Evolutionary conservation across 768 basidiomycete genomes (phyloP).

Genomic region (Mrakia frigida): DNA sequence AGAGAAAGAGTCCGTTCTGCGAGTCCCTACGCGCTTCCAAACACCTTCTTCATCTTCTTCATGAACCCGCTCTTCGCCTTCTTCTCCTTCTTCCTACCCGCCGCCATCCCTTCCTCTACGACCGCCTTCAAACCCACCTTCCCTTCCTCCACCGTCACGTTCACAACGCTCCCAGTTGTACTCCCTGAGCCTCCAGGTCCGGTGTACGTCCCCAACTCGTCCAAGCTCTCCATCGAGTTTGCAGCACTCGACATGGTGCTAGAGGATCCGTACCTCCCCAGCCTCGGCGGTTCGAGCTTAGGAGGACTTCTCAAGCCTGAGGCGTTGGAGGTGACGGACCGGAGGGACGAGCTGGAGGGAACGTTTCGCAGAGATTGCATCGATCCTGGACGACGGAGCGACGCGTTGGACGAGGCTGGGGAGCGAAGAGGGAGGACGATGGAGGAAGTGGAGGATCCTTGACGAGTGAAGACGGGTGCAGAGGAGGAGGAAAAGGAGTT

Average conservation of each 20-base stretch:
- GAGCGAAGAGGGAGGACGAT: constrained; percentile 16
- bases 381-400: not conserved
- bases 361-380: constrained; percentile 6
- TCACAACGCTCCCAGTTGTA: not conserved
- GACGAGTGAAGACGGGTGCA: constrained; percentile 7
- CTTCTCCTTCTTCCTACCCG: too few species aligned
- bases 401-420: constrained; percentile 6
- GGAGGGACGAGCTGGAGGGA: not conserved
- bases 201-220: not conserved
- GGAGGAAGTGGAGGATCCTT: not conserved
- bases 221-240: not conserved
- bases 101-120: not conserved
- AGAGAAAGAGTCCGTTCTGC: not conserved
- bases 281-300: not conserved
- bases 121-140: too few species aligned
- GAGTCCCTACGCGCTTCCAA: not conserved
- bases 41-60: constrained; percentile 20
- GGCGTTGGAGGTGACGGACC: not conserved
- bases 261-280: constrained; percentile 3
- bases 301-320: not conserved
- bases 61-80: not conserved
- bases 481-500: not conserved
- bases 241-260: not conserved
- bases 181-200: too few species aligned
- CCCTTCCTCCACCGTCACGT: not conserved